phyloP scores from a whole-genome alignment of 192 early-diverging fungal genomes.

The Coemansia sp. region DNA sequence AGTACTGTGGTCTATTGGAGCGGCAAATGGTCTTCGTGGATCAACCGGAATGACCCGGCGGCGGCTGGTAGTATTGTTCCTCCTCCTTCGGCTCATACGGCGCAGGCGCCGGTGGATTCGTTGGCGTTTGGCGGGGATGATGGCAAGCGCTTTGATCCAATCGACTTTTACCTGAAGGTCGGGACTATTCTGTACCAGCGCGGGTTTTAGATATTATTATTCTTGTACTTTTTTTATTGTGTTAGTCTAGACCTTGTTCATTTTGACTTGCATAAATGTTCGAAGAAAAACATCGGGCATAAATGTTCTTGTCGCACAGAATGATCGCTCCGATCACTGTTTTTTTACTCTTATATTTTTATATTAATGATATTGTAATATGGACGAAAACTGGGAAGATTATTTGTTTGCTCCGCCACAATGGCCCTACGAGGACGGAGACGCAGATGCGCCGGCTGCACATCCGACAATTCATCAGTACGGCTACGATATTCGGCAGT shows the following conservation, averaged over 20 bases:
- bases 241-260: too few relatives aligned
- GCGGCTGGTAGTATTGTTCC: not conserved
- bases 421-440: constrained; percentile 31
- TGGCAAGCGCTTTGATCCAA: constrained; percentile 61
- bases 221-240: not conserved
- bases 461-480: constrained; percentile 17
- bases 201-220: constrained; percentile 52
- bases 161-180: constrained; percentile 73
- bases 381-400: constrained; percentile 21
- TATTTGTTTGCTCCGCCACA: constrained; percentile 26
- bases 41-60: constrained; percentile 10
- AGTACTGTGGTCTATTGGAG: constrained; percentile 41
- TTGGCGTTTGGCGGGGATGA: not conserved
- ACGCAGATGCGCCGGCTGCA: constrained; percentile 19
- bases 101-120: not conserved
- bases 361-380: not conserved
- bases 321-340: not conserved
- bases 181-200: constrained; percentile 65
- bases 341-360: not conserved
- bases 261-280: too few relatives aligned
- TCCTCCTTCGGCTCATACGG: not conserved
- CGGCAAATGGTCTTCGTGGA: constrained; percentile 47
- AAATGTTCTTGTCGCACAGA: not conserved
- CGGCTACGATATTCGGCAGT: constrained; percentile 30
- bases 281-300: too few relatives aligned